These are phyloP conservation scores for Cadophora malorum DNA, from an alignment of 2,329 filamentous ascomycete genomes.

Conservation along the genomic window DNA sequence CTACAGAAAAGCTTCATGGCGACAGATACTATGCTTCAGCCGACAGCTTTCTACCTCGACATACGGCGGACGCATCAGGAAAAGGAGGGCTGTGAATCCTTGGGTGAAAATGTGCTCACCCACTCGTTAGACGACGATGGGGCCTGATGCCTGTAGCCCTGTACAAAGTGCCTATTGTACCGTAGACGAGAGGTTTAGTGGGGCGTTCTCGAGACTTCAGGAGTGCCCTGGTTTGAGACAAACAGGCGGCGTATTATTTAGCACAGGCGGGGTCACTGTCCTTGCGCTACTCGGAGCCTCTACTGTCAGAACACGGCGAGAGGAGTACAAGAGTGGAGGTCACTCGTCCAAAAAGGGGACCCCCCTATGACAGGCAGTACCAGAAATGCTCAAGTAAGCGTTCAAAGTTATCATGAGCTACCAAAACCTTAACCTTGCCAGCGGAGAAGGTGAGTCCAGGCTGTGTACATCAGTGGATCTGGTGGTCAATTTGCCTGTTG, in stretches of 20 bases:
- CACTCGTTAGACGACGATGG: background rate
- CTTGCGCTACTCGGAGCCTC: background rate
- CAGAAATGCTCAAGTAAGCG: constrained; percentile 1
- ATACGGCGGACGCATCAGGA: no score
- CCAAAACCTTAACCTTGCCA: background rate
- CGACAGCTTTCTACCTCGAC: no score
- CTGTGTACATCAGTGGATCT: constrained; percentile 1
- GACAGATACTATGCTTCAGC: no score
- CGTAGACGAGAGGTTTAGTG: background rate
- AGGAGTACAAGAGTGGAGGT: background rate
- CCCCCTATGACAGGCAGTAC: background rate
- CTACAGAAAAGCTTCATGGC: no score
- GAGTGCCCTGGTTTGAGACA: constrained; percentile 4
- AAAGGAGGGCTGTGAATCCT: no score
- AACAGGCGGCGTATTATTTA: background rate
- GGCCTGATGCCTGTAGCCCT: background rate
- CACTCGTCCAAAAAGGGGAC: background rate
- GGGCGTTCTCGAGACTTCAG: background rate
- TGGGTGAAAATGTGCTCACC: no score
- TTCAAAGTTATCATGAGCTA: background rate
- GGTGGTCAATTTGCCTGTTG: background rate
- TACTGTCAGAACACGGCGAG: background rate
- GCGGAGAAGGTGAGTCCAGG: constrained; percentile 6
- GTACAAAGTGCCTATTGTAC: background rate
- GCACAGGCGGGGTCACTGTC: background rate